Evolutionary conservation across 208 protist species (phyloP).

Genomic region (Herpetomonas tarakana): DNA sequence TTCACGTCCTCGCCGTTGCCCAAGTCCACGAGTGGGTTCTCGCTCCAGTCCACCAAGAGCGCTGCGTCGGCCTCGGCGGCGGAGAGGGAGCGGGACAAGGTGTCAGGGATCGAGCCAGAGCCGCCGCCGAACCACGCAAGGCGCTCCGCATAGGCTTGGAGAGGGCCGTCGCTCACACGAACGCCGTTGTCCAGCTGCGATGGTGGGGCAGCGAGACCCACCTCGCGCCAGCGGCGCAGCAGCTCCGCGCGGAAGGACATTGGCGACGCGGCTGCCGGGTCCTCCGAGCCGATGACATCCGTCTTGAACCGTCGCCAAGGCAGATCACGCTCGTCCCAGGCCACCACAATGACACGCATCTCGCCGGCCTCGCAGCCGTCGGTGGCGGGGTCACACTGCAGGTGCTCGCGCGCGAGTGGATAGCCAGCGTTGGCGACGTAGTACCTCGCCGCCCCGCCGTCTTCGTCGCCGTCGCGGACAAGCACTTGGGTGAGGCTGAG

Average conservation of each 20-base stretch:
- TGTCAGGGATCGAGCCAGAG: constrained; percentile 26
- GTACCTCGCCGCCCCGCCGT: constrained; percentile 1
- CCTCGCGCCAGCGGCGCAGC: constrained; percentile 24
- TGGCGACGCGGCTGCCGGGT: constrained; percentile 24
- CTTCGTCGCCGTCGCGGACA: constrained; percentile 16
- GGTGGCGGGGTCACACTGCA: constrained; percentile 4
- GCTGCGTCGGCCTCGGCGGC: constrained; percentile 21
- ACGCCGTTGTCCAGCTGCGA: constrained; percentile 60
- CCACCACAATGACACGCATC: constrained; percentile 13
- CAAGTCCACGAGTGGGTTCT: constrained; percentile 37
- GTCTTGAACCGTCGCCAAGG: constrained; percentile 28
- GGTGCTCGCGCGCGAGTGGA: constrained; percentile 23
- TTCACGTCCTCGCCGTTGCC: constrained; percentile 10
- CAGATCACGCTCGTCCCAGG: constrained; percentile 32
- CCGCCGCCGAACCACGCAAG: constrained; percentile 20
- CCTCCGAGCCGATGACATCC: constrained; percentile 40
- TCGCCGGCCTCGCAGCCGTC: neutral
- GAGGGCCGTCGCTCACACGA: constrained; percentile 32
- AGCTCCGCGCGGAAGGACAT: constrained; percentile 33
- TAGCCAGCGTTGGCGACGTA: constrained; percentile 32
- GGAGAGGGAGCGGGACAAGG: constrained; percentile 27
- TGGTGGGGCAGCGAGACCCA: constrained; percentile 34
- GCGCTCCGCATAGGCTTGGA: constrained; percentile 50
- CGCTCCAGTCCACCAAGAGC: constrained; percentile 28
- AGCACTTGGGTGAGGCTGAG: constrained; percentile 30